These are phyloP conservation scores for Andrographis paniculata DNA, from an alignment of 305 asterid genomes.

Conservation along the genomic window DNA sequence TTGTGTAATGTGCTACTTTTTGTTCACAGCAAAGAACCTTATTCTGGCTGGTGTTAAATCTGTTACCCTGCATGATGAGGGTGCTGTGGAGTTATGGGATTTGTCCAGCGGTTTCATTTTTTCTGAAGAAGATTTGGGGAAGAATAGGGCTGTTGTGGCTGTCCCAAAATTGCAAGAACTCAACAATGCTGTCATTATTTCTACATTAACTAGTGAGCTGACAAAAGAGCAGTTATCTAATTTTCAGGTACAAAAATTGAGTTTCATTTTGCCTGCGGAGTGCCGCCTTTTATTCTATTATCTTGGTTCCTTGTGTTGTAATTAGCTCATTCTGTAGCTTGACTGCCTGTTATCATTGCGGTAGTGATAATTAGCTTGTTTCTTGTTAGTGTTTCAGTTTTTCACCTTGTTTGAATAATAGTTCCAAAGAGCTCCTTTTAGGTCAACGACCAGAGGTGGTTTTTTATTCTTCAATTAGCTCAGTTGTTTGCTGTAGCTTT, in stretches of 20 bases:
- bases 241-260: slow-evolving; percentile 56
- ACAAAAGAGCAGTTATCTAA: slow-evolving; percentile 63
- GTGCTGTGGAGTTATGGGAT: slow-evolving; percentile 86
- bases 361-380: too few relatives aligned
- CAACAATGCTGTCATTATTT: slow-evolving; percentile 77
- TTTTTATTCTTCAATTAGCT: too few relatives aligned
- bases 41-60: slow-evolving; percentile 98
- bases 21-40: slow-evolving; percentile 82
- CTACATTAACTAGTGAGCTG: slow-evolving; percentile 65
- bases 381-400: too few relatives aligned
- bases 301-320: neutral
- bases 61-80: slow-evolving; percentile 92
- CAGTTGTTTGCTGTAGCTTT: too few relatives aligned
- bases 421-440: too few relatives aligned
- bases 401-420: too few relatives aligned
- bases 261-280: neutral
- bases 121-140: slow-evolving; percentile 85
- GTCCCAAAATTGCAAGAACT: slow-evolving; percentile 91
- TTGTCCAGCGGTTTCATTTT: slow-evolving; percentile 78
- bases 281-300: neutral
- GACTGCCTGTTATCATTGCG: neutral
- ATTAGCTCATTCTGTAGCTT: neutral
- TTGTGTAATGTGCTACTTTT: slow-evolving; percentile 11
- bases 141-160: slow-evolving; percentile 86
- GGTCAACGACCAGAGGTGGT: too few relatives aligned